phyloP scores from a whole-genome alignment of 2,329 filamentous ascomycete genomes.

The Harringtonia aguacate region DNA sequence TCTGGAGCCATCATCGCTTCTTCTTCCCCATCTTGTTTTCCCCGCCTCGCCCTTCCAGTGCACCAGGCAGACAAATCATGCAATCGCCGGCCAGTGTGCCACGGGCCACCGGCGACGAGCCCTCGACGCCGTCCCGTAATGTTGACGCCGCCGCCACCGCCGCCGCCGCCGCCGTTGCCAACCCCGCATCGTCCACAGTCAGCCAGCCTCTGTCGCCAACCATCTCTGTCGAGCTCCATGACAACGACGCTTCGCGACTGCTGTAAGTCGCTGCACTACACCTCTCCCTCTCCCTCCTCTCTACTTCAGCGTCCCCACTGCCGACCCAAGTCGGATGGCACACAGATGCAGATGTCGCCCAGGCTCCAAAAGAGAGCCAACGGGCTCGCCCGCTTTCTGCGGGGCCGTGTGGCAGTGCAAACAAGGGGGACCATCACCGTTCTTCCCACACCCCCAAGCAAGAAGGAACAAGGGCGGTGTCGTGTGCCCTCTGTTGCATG shows the following conservation, averaged over 20 bases:
- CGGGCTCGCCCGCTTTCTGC: conserved; percentile 10
- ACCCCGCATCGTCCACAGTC: conserved; percentile 3
- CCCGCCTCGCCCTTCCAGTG: background rate
- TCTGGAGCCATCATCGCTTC: background rate
- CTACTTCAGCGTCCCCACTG: background rate
- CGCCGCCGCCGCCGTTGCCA: conserved; percentile 8
- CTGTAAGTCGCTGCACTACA: background rate
- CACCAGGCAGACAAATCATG: background rate
- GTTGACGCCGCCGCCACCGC: background rate
- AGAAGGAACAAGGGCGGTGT: background rate
- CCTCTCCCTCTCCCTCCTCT: background rate
- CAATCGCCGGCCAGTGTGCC: background rate
- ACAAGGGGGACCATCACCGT: background rate
- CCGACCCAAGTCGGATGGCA: background rate
- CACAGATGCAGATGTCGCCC: background rate
- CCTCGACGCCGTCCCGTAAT: background rate
- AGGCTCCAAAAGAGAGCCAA: conserved; percentile 6
- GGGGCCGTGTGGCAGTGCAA: conserved; percentile 14
- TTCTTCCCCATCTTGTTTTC: background rate
- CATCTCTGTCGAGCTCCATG: conserved; percentile 26
- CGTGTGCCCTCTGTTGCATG: background rate
- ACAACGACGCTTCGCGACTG: background rate
- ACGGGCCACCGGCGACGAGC: background rate
- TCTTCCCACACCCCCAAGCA: background rate
- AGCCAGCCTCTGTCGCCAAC: conserved; percentile 23